Evolutionary conservation across 345 rosid genomes (phyloP).

Genomic region (Salix purpurea): DNA sequence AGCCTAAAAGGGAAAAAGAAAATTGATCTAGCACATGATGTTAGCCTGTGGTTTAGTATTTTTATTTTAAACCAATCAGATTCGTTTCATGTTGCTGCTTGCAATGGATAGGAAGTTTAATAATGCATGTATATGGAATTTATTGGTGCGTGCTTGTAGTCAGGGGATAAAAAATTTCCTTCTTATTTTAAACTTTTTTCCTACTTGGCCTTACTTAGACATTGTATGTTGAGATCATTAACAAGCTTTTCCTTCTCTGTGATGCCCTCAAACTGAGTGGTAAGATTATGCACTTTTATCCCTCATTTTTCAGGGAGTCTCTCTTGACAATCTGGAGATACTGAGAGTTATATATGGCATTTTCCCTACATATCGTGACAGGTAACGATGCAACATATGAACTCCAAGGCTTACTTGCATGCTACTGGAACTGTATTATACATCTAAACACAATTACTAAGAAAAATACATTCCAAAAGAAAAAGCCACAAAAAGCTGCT

Average conservation of each 20-base stretch:
- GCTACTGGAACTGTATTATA: not conserved
- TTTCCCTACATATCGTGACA: slow-evolving; percentile 78
- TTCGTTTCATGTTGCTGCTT: too few species aligned
- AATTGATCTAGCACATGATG: not conserved
- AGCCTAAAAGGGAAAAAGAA: not conserved
- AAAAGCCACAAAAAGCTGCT: too few species aligned
- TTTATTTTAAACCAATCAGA: not conserved
- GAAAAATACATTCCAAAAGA: too few species aligned
- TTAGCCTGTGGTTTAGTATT: not conserved
- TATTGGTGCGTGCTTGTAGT: too few species aligned
- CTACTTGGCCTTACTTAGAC: too few species aligned
- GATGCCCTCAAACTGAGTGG: not conserved
- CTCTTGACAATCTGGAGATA: slow-evolving; percentile 68
- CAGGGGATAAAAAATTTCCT: too few species aligned
- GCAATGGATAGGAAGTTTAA: too few species aligned
- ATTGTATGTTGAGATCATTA: too few species aligned
- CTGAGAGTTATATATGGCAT: slow-evolving; percentile 84
- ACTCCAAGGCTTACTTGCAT: not conserved
- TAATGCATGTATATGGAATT: too few species aligned
- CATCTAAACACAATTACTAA: too few species aligned
- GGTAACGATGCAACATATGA: slow-evolving; percentile 36
- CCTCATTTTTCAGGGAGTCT: slow-evolving; percentile 50
- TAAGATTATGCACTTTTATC: slow-evolving; percentile 1
- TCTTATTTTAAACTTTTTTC: too few species aligned
- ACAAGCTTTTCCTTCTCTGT: not conserved